phyloP scores from a whole-genome alignment of 768 basidiomycete genomes.

The Sporobolomyces pararoseus region DNA sequence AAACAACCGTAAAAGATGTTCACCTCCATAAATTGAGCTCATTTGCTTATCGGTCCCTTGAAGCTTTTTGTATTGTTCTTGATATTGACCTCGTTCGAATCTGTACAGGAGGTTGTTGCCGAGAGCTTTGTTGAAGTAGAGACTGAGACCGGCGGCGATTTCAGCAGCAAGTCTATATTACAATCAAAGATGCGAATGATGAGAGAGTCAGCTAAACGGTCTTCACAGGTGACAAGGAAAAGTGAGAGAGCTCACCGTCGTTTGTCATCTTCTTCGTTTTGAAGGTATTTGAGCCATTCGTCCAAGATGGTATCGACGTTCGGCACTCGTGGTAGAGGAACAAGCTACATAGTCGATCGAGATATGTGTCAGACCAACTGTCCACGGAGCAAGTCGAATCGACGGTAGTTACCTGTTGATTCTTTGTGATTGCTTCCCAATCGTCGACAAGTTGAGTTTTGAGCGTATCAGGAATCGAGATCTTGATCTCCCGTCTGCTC shows the following conservation, averaged over 20 bases:
- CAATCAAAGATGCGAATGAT: not conserved
- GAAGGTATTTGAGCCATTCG: slow-evolving; percentile 68
- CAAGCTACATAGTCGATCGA: slow-evolving; percentile 69
- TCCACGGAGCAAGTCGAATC: not conserved
- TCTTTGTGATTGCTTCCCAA: slow-evolving; percentile 96
- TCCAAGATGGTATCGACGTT: slow-evolving; percentile 71
- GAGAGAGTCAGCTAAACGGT: not conserved
- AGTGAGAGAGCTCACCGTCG: slow-evolving; percentile 27
- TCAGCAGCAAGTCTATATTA: slow-evolving; percentile 60
- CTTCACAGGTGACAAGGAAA: not conserved
- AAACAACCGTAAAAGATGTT: slow-evolving; percentile 85
- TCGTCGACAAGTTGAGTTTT: slow-evolving; percentile 90
- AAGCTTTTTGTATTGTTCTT: slow-evolving; percentile 66
- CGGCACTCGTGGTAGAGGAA: slow-evolving; percentile 73
- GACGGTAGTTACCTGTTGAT: slow-evolving; percentile 64
- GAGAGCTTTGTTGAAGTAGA: slow-evolving; percentile 87
- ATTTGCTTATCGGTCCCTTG: slow-evolving; percentile 80
- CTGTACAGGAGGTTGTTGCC: slow-evolving; percentile 85
- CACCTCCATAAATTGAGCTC: slow-evolving; percentile 87
- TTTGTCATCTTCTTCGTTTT: slow-evolving; percentile 39
- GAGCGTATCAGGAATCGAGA: slow-evolving; percentile 81
- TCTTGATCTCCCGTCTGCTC: slow-evolving; percentile 82
- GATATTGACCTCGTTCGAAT: slow-evolving; percentile 91
- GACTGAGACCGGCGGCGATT: slow-evolving; percentile 73
- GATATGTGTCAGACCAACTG: not conserved